Percentiles rank a stretch among this genome's conserved stretches.
phyloP scores from a whole-genome alignment of 2,329 filamentous ascomycete genomes.

The Pseudocercospora ulei region DNA sequence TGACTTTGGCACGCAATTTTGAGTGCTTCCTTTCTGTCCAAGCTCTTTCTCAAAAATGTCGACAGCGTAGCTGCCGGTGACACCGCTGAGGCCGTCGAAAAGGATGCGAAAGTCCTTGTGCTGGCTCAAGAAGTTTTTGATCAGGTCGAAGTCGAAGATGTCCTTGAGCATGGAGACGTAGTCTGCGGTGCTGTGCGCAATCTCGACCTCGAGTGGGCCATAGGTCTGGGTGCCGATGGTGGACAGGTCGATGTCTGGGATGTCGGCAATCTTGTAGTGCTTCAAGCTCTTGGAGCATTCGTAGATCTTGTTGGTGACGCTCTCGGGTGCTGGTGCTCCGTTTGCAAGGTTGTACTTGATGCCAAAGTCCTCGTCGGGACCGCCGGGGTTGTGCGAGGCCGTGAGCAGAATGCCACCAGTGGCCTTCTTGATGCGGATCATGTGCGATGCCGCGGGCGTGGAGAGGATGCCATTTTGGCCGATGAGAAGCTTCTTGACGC shows the following conservation, averaged over 20 bases:
- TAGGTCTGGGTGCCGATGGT: constrained; percentile 76
- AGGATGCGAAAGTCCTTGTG: constrained; percentile 93
- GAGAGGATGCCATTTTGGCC: constrained; percentile 94
- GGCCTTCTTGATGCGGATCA: constrained; percentile 88
- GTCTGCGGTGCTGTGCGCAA: constrained; percentile 85
- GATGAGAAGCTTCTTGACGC: constrained; percentile 96
- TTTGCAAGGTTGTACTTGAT: constrained; percentile 99
- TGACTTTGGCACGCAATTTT: constrained; percentile 84
- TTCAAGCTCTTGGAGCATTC: constrained; percentile 80
- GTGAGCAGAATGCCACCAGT: constrained; percentile 95
- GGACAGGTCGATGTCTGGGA: constrained; percentile 74
- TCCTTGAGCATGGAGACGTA: constrained; percentile 92
- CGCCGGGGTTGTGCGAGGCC: constrained; percentile 95
- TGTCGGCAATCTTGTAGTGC: constrained; percentile 82
- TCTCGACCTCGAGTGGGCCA: constrained; percentile 80
- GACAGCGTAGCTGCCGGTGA: constrained; percentile 88
- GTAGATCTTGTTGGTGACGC: constrained; percentile 96
- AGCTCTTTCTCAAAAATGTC: constrained; percentile 94
- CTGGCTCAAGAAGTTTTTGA: constrained; percentile 80
- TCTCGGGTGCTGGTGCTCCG: constrained; percentile 88
- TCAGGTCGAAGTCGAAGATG: constrained; percentile 95
- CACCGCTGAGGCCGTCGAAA: constrained; percentile 87
- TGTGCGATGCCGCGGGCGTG: constrained; percentile 87
- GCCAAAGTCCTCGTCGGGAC: constrained; percentile 92
- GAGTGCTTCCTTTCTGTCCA: constrained; percentile 67